These are phyloP conservation scores for Zychaea mexicana DNA, from an alignment of 371 early-diverging fungal species.

Conservation along the genomic window DNA sequence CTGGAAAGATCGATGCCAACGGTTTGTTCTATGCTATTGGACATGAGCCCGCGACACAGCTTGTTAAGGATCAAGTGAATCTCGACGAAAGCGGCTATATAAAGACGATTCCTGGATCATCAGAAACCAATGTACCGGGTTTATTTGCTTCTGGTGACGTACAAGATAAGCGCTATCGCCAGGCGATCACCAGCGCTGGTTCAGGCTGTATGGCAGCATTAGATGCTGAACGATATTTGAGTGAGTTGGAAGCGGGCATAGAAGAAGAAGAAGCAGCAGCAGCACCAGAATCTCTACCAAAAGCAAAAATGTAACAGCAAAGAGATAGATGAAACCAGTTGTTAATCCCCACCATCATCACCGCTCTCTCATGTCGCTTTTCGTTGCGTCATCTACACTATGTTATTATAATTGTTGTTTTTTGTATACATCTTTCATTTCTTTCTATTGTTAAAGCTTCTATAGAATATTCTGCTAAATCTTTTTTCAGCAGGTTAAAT, in stretches of 20 bases:
- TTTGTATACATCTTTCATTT: too few species aligned
- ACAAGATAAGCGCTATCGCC: conserved; percentile 94
- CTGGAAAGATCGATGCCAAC: conserved; percentile 70
- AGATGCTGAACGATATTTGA: conserved; percentile 84
- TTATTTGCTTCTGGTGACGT: conserved; percentile 99
- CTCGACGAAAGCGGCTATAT: conserved; percentile 92
- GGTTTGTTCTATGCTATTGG: conserved; percentile 99
- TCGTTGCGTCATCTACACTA: neutral
- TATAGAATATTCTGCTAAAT: neutral
- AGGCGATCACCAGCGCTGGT: conserved; percentile 75
- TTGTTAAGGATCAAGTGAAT: conserved; percentile 76
- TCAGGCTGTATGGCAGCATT: conserved; percentile 96
- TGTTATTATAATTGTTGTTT: too few species aligned
- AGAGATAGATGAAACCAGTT: neutral
- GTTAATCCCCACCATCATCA: neutral
- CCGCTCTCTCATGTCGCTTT: neutral
- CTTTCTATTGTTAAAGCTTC: too few species aligned
- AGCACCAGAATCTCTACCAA: neutral
- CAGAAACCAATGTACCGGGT: conserved; percentile 86
- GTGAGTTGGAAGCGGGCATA: conserved; percentile 56
- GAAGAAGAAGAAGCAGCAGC: neutral
- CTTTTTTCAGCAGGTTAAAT: neutral
- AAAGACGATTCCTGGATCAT: conserved; percentile 77
- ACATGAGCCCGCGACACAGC: conserved; percentile 89
- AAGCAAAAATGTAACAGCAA: neutral